Conservation (phyloP, 2,329 filamentous ascomycete species). For the Penicillium sp. region DNA sequence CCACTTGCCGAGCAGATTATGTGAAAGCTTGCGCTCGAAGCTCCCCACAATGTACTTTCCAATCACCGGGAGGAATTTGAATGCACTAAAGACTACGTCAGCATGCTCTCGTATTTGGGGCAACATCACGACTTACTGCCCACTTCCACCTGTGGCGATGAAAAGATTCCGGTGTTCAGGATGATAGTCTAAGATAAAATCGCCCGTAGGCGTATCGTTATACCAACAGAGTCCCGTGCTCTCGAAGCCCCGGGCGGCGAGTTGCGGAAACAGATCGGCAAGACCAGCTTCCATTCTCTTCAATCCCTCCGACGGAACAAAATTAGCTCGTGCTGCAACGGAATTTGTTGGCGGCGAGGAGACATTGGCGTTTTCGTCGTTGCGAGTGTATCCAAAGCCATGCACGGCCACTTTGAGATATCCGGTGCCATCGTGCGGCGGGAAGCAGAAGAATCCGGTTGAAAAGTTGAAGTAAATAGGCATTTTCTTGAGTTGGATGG, state of each 20-base stretch:
- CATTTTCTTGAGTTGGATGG: conserved; percentile 60
- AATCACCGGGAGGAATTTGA: conserved; percentile 64
- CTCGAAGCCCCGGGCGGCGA: conserved; percentile 60
- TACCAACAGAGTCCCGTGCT: conserved; percentile 69
- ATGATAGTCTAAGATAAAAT: conserved; percentile 70
- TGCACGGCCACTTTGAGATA: conserved; percentile 66
- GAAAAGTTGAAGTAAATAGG: conserved; percentile 58
- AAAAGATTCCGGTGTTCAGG: conserved; percentile 51
- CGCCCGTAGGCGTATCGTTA: conserved; percentile 66
- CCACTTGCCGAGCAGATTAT: conserved; percentile 65
- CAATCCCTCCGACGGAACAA: conserved; percentile 55
- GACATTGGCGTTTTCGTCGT: conserved; percentile 12
- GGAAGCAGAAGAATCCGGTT: conserved; percentile 53
- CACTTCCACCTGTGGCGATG: conserved; percentile 32
- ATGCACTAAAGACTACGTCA: conserved; percentile 46
- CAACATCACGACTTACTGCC: conserved; percentile 26
- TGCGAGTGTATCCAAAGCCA: conserved; percentile 60
- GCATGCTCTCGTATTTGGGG: not conserved
- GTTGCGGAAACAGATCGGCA: conserved; percentile 58
- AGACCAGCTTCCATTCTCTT: conserved; percentile 60
- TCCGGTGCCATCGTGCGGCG: conserved; percentile 33
- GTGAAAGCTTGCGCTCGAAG: conserved; percentile 40
- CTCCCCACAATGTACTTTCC: conserved; percentile 63
- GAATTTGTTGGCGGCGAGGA: conserved; percentile 24
- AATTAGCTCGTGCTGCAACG: conserved; percentile 29